phyloP scores from a whole-genome alignment of 345 rosid genomes.

The Lepidium aucheri region DNA sequence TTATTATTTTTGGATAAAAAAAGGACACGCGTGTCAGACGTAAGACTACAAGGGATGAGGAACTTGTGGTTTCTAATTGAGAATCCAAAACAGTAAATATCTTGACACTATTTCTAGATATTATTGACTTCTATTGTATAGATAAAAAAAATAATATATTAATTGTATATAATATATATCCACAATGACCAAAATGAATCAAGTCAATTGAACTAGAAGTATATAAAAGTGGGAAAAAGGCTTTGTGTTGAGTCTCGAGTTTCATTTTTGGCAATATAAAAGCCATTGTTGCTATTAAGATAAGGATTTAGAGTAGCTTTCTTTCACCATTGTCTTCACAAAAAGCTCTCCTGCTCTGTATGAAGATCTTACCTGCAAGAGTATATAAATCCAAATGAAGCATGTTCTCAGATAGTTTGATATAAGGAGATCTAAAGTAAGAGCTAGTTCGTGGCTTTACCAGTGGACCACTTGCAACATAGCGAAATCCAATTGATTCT shows the following conservation, averaged over 20 bases:
- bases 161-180: neutral
- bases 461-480: conserved; percentile 96
- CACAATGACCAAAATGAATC: neutral
- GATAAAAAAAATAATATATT: neutral
- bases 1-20: conserved; percentile 3
- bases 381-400: neutral
- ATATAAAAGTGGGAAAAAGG: too few species aligned
- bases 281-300: neutral
- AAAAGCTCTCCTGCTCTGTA: conserved; percentile 96
- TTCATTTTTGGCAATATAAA: neutral
- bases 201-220: too few species aligned
- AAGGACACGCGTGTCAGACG: conserved; percentile 17
- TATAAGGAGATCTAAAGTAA: neutral
- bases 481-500: conserved; percentile 90
- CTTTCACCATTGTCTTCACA: conserved; percentile 88
- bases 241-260: neutral
- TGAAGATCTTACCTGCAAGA: conserved; percentile 80
- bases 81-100: neutral
- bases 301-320: conserved; percentile 28
- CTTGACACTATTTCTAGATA: neutral
- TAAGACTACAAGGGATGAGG: neutral
- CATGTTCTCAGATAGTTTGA: neutral
- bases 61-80: conserved; percentile 9
- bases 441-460: conserved; percentile 35
- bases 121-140: neutral